Base-by-base conservation (phyloP, 176 grass and related monocot species). In the Lolium multiflorum region DNA sequence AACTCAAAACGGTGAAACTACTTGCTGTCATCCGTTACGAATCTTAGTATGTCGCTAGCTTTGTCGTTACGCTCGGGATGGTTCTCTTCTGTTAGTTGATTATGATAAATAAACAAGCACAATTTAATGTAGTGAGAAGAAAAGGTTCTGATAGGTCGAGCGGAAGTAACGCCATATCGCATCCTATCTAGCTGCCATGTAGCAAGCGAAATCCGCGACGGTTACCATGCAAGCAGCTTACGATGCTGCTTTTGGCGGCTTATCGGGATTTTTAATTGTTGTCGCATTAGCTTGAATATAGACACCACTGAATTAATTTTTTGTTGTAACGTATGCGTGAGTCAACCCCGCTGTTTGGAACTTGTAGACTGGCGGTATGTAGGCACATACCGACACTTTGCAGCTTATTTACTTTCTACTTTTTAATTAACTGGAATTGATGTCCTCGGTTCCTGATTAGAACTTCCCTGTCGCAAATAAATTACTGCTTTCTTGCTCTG, bases 381-480 rank as follows among this genome's bases (percentile, higher is more conserved):
- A 64, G 71, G 50, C 2, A 38, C 14, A 73, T 66, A 41, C 17
- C 13, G n/a, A 15, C 59, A 43, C 15, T 21, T 31, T 14, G 44
- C 46, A 14, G 77, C 65, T 47, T 73, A 9, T 43, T 79, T 87
- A 26, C 15, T 24, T 14, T 63, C 50, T 74, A 11, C 55, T 75
- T 67, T 26, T 55, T 46, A 70, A 31, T 71, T 39, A 56, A 4
- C 22, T 41, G 24, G 31, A 20, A 72, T 78, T 78, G 71, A 52
- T 86, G 44, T 28, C 41, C 4, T 81, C 31, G 51, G 48, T 77
- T 66, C 24, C 15, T 64, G 59, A 46, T 66, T 82, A 49, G 9
- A 78, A 52, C 3, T 78, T 14, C 50, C 65, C 67, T 51, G 70
- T 83, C 61, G 18, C 49, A 46, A 70, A 86, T 41, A 88, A 12